Base-by-base conservation (phyloP, 2,329 filamentous ascomycete genomes). In the Colletotrichum chlorophyti region DNA sequence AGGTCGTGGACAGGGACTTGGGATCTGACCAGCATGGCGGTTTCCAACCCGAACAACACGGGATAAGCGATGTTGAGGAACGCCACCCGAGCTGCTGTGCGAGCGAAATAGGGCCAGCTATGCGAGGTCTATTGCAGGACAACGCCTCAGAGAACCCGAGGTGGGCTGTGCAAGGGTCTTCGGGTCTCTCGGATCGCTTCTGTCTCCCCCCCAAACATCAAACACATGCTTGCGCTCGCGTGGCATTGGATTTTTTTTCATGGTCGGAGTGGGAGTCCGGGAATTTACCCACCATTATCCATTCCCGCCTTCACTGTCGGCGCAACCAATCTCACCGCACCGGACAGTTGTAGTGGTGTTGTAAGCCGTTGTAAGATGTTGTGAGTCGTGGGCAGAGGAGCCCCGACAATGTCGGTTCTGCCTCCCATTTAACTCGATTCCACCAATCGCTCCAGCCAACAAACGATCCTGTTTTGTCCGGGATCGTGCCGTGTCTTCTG, bases 51-150 rank as follows among this genome's bases (percentile, higher is more conserved):
- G 57, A 60, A 48, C 6, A 14, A 48, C 38, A 60, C 57, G 57
- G 29, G 57, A 14, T 60, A 57, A 60, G 51, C 57, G 57, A 60
- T 57, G 43, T 37, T 27, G 24, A 24, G n/a, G 29, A 15, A 5
- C 19, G 31, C 37, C 37, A 27, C 24, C 42, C 54, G 43, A 55
- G 19, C 38, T 9, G 19, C 50, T 21, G n/a, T n/a, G n/a, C n/a
- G 54, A 35, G 34, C 57, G 57, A 60, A 21, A 55, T n/a, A n/a
- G n/a, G n/a, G n/a, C n/a, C n/a, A n/a, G n/a, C n/a, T n/a, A n/a
- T n/a, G n/a, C n/a, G n/a, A n/a, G n/a, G n/a, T n/a, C n/a, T n/a
- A n/a, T n/a, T n/a, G n/a, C n/a, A n/a, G n/a, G n/a, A n/a, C n/a
- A n/a, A n/a, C n/a, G n/a, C n/a, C n/a, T n/a, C n/a, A n/a, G n/a